Base-by-base conservation (phyloP, 805 yeast species). In the Teunomyces pallodes region DNA sequence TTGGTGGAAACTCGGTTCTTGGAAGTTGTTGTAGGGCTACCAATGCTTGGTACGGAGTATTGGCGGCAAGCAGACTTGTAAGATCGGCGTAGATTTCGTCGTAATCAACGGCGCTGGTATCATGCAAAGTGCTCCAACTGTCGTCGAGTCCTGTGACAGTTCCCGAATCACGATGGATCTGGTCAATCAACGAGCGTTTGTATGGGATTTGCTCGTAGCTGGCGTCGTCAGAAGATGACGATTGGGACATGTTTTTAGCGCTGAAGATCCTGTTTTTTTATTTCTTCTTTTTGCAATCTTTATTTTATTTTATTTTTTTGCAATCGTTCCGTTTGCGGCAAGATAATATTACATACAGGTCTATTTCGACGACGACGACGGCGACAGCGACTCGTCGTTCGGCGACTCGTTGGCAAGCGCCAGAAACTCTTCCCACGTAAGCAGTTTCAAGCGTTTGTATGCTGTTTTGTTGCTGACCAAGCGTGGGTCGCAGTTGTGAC, bases 381-480 rank as follows among this genome's bases (percentile, higher is more conserved):
- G 6, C 24, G 24, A 17, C 17, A 17, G 24, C 6, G 24, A 20
- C 24, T 20, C 24, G 6, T 20, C 24, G 24, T 5, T 20, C 24
- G 24, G 14, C 14, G 35, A 9, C n/a, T 45, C 54, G 26, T 49
- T 54, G n/a, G 60, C 59, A 29, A 57, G 45, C 5, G 32, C 46
- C 5, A 41, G 9, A 46, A 60, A 64, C n/a, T 46, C 42, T 3
- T 47, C 54, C n/a, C 52, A 50, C 4, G 45, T 46, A 6, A 62
- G 50, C 7, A 32, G 29, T 9, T 48, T 47, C 28, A 67, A 46
- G 26, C 64, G 47, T 33, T 56, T 63, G 8, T 49, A 46, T 7
- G 63, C 63, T 9, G 41, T 43, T 43, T 56, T 60, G 47, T 67
- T 62, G 48, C 70, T 62, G 16, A 50, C 42, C 14, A 50, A 51